A percentile compares a stretch with the other conserved stretches of the same genome.
Evolutionary conservation across 768 basidiomycete species (phyloP).

Genomic region (Heimioporus sp.): DNA sequence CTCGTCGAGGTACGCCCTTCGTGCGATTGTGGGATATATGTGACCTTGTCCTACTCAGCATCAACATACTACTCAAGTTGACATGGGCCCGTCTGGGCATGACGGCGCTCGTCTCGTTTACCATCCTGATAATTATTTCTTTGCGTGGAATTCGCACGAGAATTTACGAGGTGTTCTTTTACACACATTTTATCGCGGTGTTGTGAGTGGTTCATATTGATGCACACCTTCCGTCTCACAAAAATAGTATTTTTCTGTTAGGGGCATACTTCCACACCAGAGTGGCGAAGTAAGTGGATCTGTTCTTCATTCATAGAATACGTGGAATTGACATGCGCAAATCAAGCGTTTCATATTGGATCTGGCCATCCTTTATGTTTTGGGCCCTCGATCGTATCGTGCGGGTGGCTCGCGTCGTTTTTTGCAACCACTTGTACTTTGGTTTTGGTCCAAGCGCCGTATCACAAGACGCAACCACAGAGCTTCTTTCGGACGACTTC

Average conservation of each 20-base stretch:
- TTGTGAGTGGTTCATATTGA: conserved; percentile 27
- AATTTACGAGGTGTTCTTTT: conserved; percentile 53
- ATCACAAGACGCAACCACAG: conserved; percentile 38
- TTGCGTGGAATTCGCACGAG: conserved; percentile 46
- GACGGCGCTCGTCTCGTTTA: conserved; percentile 37
- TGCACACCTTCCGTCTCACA: conserved; percentile 1
- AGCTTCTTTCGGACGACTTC: conserved; percentile 44
- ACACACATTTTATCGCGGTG: conserved; percentile 43
- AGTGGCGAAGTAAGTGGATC: conserved; percentile 11
- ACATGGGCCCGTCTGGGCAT: conserved; percentile 26
- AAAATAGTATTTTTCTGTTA: conserved; percentile 31
- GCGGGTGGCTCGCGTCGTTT: conserved; percentile 42
- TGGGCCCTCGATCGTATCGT: conserved; percentile 48
- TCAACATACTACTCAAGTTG: conserved; percentile 16
- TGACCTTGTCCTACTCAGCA: conserved; percentile 5
- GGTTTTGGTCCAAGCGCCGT: conserved; percentile 22
- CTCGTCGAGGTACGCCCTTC: conserved; percentile 1
- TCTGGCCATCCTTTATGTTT: conserved; percentile 31
- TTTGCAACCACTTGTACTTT: conserved; percentile 43
- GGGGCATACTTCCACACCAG: conserved; percentile 42
- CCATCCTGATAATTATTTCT: conserved; percentile 44
- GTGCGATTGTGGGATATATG: background rate
- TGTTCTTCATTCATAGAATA: background rate
- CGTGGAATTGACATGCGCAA: background rate
- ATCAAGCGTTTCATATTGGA: conserved; percentile 22